Percentiles rank a stretch among this genome's conserved stretches.
phyloP scores from a whole-genome alignment of 1,139 yeast species.

The Trichomonascaceae sp. region DNA sequence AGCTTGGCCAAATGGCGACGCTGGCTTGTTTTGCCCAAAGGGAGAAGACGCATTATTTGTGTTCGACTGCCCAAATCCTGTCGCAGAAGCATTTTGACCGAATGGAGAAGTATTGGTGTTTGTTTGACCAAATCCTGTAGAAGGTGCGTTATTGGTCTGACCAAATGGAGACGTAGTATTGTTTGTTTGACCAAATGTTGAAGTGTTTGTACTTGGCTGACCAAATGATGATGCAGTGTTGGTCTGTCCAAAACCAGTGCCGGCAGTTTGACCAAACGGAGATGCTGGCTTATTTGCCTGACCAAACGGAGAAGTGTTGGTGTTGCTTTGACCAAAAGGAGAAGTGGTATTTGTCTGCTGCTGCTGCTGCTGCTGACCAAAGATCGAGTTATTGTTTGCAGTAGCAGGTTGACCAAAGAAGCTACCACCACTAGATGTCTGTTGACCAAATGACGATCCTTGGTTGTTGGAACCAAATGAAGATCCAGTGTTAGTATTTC shows the following conservation, averaged over 20 bases:
- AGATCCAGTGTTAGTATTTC: conserved; percentile 18
- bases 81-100: conserved; percentile 1
- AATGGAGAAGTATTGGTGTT: conserved; percentile 14
- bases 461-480: conserved; percentile 15
- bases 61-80: conserved; percentile 18
- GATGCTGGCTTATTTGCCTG: conserved; percentile 14
- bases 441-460: conserved; percentile 30
- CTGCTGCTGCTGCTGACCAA: conserved; percentile 3
- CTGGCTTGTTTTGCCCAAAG: conserved; percentile 8
- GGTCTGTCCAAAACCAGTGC: conserved; percentile 30
- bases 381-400: conserved; percentile 19
- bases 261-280: conserved; percentile 18
- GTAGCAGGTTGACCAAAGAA: conserved; percentile 29
- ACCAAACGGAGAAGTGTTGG: conserved; percentile 11
- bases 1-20: conserved; percentile 25
- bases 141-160: conserved; percentile 10
- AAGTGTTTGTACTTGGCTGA: conserved; percentile 17
- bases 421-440: conserved; percentile 30
- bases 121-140: conserved; percentile 26
- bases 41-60: conserved; percentile 18
- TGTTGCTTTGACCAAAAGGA: conserved; percentile 15
- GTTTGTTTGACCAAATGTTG: conserved; percentile 29
- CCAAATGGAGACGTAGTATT: conserved; percentile 16
- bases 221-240: conserved; percentile 16
- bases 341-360: conserved; percentile 4